Evolutionary conservation across 31 red algal genomes (phyloP).

Genomic region (Porphyra umbilicalis): DNA sequence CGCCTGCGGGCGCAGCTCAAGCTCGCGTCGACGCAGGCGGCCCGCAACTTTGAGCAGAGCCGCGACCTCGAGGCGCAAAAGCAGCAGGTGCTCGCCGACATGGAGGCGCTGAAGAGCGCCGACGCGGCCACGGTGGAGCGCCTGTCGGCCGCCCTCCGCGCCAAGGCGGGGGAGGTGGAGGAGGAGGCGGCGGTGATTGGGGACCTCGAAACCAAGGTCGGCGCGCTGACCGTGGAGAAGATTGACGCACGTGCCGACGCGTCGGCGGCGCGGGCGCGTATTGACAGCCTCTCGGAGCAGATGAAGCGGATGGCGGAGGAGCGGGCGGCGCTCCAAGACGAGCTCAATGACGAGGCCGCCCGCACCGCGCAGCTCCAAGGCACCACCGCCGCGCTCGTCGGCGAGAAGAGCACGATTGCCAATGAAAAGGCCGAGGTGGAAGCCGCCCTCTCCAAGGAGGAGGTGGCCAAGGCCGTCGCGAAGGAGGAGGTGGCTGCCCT

Average conservation of each 20-base stretch:
- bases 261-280: background rate
- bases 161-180: background rate
- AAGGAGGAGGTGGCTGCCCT: background rate
- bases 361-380: background rate
- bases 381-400: background rate
- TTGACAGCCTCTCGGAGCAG: background rate
- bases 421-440: background rate
- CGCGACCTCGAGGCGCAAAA: background rate
- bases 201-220: background rate
- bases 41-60: background rate
- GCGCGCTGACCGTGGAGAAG: background rate
- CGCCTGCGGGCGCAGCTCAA: background rate
- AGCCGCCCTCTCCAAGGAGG: background rate
- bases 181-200: background rate
- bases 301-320: background rate
- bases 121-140: background rate
- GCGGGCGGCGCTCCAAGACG: background rate
- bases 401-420: background rate
- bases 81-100: background rate
- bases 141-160: background rate
- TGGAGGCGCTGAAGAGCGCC: background rate
- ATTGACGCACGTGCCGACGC: background rate
- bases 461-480: background rate
- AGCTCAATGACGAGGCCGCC: background rate
- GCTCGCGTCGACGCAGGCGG: background rate